Conservation (phyloP, 2,329 filamentous ascomycete species). For the Aspergillus sp. region DNA sequence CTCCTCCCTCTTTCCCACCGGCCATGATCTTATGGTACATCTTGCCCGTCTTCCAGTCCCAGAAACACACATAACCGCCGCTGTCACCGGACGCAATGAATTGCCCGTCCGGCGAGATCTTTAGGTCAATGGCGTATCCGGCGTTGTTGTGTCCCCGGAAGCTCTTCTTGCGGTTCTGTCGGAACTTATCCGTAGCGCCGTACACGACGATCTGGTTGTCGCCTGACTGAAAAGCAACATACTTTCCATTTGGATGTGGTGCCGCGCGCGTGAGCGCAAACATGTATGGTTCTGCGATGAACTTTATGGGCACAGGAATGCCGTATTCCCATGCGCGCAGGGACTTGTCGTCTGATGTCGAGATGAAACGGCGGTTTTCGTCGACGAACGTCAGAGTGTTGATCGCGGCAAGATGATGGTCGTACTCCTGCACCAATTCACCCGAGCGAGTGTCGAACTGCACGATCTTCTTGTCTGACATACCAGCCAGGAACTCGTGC, state of each 20-base stretch:
- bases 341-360: constrained; percentile 94
- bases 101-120: constrained; percentile 83
- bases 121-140: constrained; percentile 84
- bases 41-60: constrained; percentile 99
- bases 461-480: constrained; percentile 98
- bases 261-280: constrained; percentile 86
- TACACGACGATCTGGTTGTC: constrained; percentile 98
- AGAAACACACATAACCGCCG: constrained; percentile 86
- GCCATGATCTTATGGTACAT: constrained; percentile 96
- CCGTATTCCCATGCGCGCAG: constrained; percentile 97
- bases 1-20: constrained; percentile 55
- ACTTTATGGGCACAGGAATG: constrained; percentile 97
- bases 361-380: constrained; percentile 90
- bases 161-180: constrained; percentile 94
- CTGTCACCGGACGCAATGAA: constrained; percentile 83
- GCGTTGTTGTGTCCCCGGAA: constrained; percentile 95
- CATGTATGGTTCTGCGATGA: constrained; percentile 97
- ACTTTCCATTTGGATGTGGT: constrained; percentile 82
- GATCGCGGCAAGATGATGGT: constrained; percentile 94
- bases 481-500: constrained; percentile 89
- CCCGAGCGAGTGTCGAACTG: constrained; percentile 85
- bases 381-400: constrained; percentile 98
- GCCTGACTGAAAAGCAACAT: constrained; percentile 84
- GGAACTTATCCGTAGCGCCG: constrained; percentile 87
- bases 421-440: constrained; percentile 91